phyloP scores from a whole-genome alignment of 768 basidiomycete genomes.

The Porpolomopsis calyptriformis region DNA sequence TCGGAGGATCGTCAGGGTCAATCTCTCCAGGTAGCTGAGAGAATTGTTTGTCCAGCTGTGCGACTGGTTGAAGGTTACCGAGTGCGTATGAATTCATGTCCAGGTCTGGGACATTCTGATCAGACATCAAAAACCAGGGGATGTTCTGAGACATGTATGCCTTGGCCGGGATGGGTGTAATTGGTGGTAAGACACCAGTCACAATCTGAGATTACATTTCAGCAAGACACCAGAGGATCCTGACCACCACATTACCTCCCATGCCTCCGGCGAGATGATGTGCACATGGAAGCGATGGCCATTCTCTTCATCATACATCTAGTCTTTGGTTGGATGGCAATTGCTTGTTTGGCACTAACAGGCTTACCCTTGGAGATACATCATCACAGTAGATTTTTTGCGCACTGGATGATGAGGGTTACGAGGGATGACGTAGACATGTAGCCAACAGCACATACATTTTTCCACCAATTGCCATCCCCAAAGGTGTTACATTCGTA shows the following conservation, averaged over 20 bases:
- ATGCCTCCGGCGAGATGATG: constrained; percentile 11
- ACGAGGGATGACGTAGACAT: background rate
- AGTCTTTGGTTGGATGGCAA: background rate
- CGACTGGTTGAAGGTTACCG: constrained; percentile 6
- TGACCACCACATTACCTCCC: constrained; percentile 10
- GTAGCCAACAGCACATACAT: constrained; percentile 4
- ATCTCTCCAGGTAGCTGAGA: constrained; percentile 1
- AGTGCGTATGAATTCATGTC: constrained; percentile 2
- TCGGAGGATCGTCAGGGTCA: constrained; percentile 11
- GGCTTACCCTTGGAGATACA: constrained; percentile 8
- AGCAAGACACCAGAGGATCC: background rate
- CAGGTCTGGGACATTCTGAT: constrained; percentile 7
- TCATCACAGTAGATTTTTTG: constrained; percentile 13
- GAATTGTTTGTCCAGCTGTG: constrained; percentile 3
- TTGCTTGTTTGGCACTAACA: background rate
- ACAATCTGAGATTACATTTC: constrained; percentile 3
- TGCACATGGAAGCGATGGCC: constrained; percentile 12
- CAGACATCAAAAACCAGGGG: constrained; percentile 12
- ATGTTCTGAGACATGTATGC: constrained; percentile 7
- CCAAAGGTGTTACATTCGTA: background rate
- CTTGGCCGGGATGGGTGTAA: constrained; percentile 11
- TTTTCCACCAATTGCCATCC: constrained; percentile 7
- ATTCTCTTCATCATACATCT: constrained; percentile 14
- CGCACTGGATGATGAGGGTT: constrained; percentile 1
- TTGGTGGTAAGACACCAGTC: constrained; percentile 11